A percentile compares a stretch with the other conserved stretches of the same genome.
phyloP scores from a whole-genome alignment of 1,139 yeast species.

The Hyphopichia pseudoburtonii region DNA sequence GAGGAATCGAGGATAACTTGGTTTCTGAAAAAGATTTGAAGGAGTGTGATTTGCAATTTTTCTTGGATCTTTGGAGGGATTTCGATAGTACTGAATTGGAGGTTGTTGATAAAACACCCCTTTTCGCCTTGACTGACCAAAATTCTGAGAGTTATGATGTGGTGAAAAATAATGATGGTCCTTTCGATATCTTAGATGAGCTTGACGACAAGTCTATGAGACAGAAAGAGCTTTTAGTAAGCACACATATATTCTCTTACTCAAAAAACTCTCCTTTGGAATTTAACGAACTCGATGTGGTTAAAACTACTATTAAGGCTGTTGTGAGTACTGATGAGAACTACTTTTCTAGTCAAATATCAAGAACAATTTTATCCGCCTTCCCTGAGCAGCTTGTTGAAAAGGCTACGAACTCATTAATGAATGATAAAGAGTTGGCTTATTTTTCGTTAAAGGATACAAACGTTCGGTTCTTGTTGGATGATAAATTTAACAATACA shows the following conservation, averaged over 20 bases:
- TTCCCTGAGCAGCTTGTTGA: conserved; percentile 47
- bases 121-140: conserved; percentile 26
- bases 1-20: conserved; percentile 50
- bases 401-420: conserved; percentile 52
- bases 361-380: conserved; percentile 41
- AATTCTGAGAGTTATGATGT: conserved; percentile 30
- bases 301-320: conserved; percentile 50
- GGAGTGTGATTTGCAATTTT: conserved; percentile 45
- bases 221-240: conserved; percentile 50
- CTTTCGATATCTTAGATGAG: conserved; percentile 30
- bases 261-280: conserved; percentile 15
- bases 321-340: conserved; percentile 58
- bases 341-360: conserved; percentile 43
- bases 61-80: conserved; percentile 59
- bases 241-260: conserved; percentile 39
- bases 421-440: conserved; percentile 53
- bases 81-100: conserved; percentile 39
- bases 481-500: conserved; percentile 53
- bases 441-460: conserved; percentile 47
- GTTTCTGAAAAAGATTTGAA: conserved; percentile 47
- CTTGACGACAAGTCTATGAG: conserved; percentile 52
- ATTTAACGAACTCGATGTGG: conserved; percentile 26
- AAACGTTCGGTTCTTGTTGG: conserved; percentile 51
- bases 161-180: conserved; percentile 20
- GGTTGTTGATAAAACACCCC: conserved; percentile 34